Conservation (phyloP, 768 basidiomycete species). For the Pisolithus microcarpus region DNA sequence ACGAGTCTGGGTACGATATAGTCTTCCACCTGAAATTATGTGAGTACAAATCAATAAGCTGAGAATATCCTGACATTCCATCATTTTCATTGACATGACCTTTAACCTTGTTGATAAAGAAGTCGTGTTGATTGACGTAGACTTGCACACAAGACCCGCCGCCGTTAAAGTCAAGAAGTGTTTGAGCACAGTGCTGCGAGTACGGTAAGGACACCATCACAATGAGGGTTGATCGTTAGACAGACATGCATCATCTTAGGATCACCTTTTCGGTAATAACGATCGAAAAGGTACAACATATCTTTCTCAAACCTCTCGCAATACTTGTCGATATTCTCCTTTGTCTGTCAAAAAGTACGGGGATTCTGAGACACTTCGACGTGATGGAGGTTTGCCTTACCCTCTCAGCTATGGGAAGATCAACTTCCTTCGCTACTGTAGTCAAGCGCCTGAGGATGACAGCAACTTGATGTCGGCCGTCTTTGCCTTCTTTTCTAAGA, state of each 20-base stretch:
- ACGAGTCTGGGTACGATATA: constrained; percentile 72
- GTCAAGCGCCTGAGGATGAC: constrained; percentile 78
- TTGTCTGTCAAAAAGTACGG: constrained; percentile 43
- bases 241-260: constrained; percentile 98
- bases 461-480: constrained; percentile 84
- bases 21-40: constrained; percentile 60
- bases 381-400: constrained; percentile 32
- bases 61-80: constrained; percentile 34
- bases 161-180: constrained; percentile 94
- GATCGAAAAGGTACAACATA: constrained; percentile 92
- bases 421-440: constrained; percentile 89
- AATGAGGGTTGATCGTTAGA: constrained; percentile 10
- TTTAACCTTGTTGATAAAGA: constrained; percentile 92
- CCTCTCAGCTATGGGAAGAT: constrained; percentile 74
- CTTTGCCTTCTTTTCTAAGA: constrained; percentile 80
- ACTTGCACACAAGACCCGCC: constrained; percentile 95
- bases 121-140: constrained; percentile 99
- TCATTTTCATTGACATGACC: constrained; percentile 52
- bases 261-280: constrained; percentile 93
- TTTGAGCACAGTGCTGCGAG: constrained; percentile 92
- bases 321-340: constrained; percentile 91
- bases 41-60: background rate
- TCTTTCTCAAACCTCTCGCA: constrained; percentile 99
- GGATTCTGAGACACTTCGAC: background rate
- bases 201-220: constrained; percentile 6